These are phyloP conservation scores for Ogataea minuta DNA, from an alignment of 805 yeast genomes.

Conservation along the genomic window DNA sequence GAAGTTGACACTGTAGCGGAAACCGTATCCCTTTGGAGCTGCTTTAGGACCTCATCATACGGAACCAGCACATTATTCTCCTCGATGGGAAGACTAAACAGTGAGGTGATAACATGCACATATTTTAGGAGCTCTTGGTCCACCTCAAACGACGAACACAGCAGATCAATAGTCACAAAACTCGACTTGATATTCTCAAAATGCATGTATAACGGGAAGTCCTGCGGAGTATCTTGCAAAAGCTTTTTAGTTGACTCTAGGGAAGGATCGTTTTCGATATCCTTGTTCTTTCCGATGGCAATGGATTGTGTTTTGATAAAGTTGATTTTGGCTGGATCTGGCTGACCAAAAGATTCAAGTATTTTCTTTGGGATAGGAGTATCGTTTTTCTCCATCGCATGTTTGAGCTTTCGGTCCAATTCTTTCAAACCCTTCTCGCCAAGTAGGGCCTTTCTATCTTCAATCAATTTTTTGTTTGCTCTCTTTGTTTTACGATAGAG, in stretches of 20 bases:
- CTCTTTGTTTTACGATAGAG: conserved; percentile 53
- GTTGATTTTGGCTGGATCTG: conserved; percentile 70
- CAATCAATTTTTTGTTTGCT: conserved; percentile 47
- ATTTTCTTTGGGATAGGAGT: conserved; percentile 71
- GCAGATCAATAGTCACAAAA: conserved; percentile 66
- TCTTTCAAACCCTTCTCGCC: conserved; percentile 61
- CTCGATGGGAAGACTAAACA: conserved; percentile 67
- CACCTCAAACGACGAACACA: conserved; percentile 54
- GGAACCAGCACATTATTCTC: conserved; percentile 60
- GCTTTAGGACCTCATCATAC: conserved; percentile 74
- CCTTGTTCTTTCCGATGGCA: conserved; percentile 49
- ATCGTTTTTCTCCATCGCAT: conserved; percentile 69
- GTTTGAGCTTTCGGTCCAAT: conserved; percentile 49
- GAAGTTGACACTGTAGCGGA: conserved; percentile 56
- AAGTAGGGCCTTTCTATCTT: conserved; percentile 48
- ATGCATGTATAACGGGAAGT: conserved; percentile 69
- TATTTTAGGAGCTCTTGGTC: conserved; percentile 59
- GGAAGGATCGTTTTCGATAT: conserved; percentile 27
- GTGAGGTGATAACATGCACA: conserved; percentile 59
- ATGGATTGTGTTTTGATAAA: conserved; percentile 71
- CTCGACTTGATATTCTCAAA: conserved; percentile 78
- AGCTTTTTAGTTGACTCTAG: conserved; percentile 24
- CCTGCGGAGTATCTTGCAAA: conserved; percentile 36
- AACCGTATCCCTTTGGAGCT: conserved; percentile 71
- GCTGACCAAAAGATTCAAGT: conserved; percentile 59